These are phyloP conservation scores for Byssochlamys sp. DNA, from an alignment of 2,329 filamentous ascomycete genomes.

Conservation along the genomic window DNA sequence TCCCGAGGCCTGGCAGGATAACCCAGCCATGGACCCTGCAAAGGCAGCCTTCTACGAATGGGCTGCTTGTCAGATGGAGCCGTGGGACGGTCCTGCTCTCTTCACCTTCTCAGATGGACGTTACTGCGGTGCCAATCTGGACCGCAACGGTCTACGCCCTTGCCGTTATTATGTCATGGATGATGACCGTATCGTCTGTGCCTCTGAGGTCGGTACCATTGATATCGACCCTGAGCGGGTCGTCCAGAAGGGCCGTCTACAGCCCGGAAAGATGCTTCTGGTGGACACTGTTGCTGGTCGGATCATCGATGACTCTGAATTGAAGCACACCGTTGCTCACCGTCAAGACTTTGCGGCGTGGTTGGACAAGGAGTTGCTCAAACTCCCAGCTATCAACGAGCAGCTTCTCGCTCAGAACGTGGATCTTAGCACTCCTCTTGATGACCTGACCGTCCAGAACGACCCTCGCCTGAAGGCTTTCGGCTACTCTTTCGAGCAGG, in stretches of 20 bases:
- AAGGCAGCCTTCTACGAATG: slow-evolving; percentile 98
- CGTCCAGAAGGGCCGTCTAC: slow-evolving; percentile 83
- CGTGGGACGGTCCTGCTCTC: slow-evolving; percentile 91
- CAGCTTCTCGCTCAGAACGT: slow-evolving; percentile 46
- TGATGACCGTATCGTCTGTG: slow-evolving; percentile 93
- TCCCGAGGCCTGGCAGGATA: slow-evolving; percentile 94
- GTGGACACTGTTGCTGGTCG: slow-evolving; percentile 82
- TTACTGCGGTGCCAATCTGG: slow-evolving; percentile 92
- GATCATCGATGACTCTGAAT: slow-evolving; percentile 85
- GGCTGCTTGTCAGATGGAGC: slow-evolving; percentile 98
- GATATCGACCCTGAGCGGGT: slow-evolving; percentile 80
- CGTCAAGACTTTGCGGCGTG: slow-evolving; percentile 80
- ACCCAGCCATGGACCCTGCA: slow-evolving; percentile 79
- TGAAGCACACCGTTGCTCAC: slow-evolving; percentile 79
- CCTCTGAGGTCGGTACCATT: slow-evolving; percentile 91
- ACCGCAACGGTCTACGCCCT: slow-evolving; percentile 87
- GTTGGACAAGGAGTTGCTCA: slow-evolving; percentile 77
- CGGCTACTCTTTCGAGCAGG: slow-evolving; percentile 90
- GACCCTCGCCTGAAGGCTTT: slow-evolving; percentile 78
- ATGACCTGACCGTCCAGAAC: slow-evolving; percentile 64
- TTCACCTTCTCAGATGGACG: slow-evolving; percentile 96
- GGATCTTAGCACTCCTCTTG: slow-evolving; percentile 58
- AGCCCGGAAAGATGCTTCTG: slow-evolving; percentile 90
- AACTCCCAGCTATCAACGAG: slow-evolving; percentile 64
- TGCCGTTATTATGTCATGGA: slow-evolving; percentile 96